Percentiles rank a stretch among this genome's conserved stretches.
phyloP scores from a whole-genome alignment of 2,329 filamentous ascomycete species.

The Trichoderma endophyticum region DNA sequence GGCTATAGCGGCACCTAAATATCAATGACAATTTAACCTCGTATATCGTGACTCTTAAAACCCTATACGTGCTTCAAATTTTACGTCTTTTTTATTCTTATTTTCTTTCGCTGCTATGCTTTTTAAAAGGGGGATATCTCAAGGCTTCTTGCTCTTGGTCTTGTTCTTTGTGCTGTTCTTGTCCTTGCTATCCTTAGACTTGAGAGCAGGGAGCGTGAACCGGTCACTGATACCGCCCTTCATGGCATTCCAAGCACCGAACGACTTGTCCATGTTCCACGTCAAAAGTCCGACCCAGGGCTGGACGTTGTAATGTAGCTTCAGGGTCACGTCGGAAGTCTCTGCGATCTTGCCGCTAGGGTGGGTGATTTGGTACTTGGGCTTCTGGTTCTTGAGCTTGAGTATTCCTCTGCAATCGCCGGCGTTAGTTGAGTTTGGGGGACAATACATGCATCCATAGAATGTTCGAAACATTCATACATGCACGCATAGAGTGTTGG shows the following conservation, averaged over 20 bases:
- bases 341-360: constrained; percentile 75
- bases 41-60: neutral
- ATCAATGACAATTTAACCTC: neutral
- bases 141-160: constrained; percentile 13
- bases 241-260: constrained; percentile 63
- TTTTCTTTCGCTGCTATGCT: neutral
- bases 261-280: constrained; percentile 65
- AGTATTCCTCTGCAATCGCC: constrained; percentile 60
- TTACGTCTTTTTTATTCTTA: neutral
- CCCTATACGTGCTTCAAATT: neutral
- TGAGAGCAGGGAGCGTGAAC: constrained; percentile 65
- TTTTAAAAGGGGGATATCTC: neutral
- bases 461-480: constrained; percentile 22
- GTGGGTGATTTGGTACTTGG: constrained; percentile 97
- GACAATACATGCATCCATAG: neutral
- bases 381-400: constrained; percentile 76
- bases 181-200: constrained; percentile 48
- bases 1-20: neutral
- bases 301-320: constrained; percentile 93
- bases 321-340: constrained; percentile 69
- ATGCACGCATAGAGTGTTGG: neutral
- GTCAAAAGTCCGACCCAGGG: constrained; percentile 89
- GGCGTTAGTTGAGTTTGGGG: neutral
- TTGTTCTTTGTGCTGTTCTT: constrained; percentile 18
- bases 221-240: constrained; percentile 60